These are phyloP conservation scores for Gonium pectorale DNA, from an alignment of 139 green algal genomes.

Conservation along the genomic window DNA sequence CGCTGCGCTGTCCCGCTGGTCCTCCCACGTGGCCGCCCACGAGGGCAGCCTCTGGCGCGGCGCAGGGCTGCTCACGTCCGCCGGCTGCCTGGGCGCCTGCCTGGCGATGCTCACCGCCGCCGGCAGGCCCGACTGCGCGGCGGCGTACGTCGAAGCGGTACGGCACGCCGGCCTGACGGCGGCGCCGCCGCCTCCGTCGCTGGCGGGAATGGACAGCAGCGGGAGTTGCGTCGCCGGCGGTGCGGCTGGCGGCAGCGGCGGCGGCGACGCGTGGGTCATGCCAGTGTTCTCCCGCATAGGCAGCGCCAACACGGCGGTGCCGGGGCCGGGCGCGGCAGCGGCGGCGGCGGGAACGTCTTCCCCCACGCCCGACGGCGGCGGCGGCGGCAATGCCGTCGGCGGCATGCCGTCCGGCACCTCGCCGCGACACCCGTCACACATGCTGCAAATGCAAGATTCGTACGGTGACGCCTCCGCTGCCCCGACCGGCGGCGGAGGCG, in stretches of 20 bases:
- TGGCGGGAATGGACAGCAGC: neutral
- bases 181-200: neutral
- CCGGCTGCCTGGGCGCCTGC: slow-evolving; percentile 60
- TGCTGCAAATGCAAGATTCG: neutral
- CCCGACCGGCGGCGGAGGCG: neutral
- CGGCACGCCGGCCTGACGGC: slow-evolving; percentile 58
- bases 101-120: slow-evolving; percentile 62
- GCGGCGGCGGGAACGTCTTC: neutral
- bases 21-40: slow-evolving; percentile 59
- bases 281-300: neutral
- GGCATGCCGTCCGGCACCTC: neutral
- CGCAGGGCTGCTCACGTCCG: slow-evolving; percentile 61
- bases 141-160: slow-evolving; percentile 62
- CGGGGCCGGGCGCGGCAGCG: no score
- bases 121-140: slow-evolving; percentile 69
- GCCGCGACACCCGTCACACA: no score
- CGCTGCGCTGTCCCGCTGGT: slow-evolving; percentile 72
- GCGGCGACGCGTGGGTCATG: neutral
- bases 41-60: slow-evolving; percentile 68
- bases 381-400: neutral
- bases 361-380: neutral
- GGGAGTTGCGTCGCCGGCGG: neutral
- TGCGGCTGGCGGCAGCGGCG: neutral
- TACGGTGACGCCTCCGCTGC: neutral
- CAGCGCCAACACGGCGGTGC: neutral